phyloP scores from a whole-genome alignment of 176 grass and related monocot species.

The Areca catechu region DNA sequence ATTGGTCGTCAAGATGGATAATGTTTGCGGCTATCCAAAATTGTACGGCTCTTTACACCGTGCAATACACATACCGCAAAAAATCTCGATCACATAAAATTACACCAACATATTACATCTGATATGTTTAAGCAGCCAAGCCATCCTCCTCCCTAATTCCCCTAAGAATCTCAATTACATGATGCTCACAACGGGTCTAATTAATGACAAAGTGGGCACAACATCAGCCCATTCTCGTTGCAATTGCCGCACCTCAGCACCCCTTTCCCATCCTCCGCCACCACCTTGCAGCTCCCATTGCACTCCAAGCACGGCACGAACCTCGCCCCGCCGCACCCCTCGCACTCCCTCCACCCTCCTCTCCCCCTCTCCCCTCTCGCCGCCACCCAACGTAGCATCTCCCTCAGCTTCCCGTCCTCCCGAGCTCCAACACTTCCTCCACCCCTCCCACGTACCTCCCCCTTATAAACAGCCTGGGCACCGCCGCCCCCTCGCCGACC shows the following conservation, averaged over 20 bases:
- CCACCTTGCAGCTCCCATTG: constrained; percentile 71
- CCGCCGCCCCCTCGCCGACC: constrained; percentile 30
- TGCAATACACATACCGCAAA: too few species aligned
- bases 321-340: constrained; percentile 65
- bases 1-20: too few species aligned
- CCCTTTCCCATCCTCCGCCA: constrained; percentile 20
- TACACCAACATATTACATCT: too few species aligned
- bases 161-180: too few species aligned
- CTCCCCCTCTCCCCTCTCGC: constrained; percentile 33
- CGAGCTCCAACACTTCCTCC: constrained; percentile 38
- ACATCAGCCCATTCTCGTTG: constrained; percentile 82
- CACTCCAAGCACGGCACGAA: constrained; percentile 85
- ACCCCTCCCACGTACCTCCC: constrained; percentile 75
- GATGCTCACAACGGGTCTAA: constrained; percentile 6
- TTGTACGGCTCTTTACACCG: too few species aligned
- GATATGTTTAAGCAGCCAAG: too few species aligned
- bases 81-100: too few species aligned
- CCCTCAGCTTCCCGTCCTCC: constrained; percentile 54
- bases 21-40: too few species aligned
- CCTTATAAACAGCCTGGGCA: constrained; percentile 65
- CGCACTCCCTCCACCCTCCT: constrained; percentile 51
- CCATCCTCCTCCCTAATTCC: too few species aligned
- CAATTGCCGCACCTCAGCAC: constrained; percentile 56
- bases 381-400: constrained; percentile 69
- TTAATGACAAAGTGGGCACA: constrained; percentile 93